Conservation (phyloP, 306 rosid genomes). For the cucumber (Cucumis sativus) region DNA sequence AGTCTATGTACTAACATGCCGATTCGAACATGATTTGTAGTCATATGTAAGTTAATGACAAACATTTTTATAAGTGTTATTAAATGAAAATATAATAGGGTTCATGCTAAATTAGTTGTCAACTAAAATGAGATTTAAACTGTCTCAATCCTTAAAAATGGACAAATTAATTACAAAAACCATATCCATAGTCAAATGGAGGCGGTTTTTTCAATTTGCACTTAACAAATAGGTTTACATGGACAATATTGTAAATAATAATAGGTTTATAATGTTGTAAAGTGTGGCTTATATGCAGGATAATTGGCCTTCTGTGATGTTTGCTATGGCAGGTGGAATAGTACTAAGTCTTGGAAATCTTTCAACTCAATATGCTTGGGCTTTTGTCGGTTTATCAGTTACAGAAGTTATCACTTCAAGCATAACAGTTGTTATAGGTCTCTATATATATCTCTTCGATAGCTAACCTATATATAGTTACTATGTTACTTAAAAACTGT, state of each 20-base stretch:
- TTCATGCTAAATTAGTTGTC: too few relatives aligned
- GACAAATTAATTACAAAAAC: too few relatives aligned
- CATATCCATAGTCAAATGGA: too few relatives aligned
- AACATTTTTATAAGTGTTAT: neutral
- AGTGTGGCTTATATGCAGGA: neutral
- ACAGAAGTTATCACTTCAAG: neutral
- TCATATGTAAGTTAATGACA: neutral
- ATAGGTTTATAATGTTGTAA: neutral
- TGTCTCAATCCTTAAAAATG: neutral
- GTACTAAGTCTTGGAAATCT: neutral
- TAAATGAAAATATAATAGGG: neutral
- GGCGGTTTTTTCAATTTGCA: too few relatives aligned
- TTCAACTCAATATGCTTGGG: constrained; percentile 1
- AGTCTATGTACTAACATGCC: neutral
- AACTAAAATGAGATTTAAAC: neutral
- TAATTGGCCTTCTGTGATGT: neutral
- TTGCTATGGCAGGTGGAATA: constrained; percentile 1
- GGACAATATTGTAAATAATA: neutral
- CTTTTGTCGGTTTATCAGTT: neutral
- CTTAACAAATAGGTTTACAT: too few relatives aligned
- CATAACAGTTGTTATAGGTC: constrained; percentile 2
- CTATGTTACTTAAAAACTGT: neutral
- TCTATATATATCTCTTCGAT: neutral
- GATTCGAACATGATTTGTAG: neutral
- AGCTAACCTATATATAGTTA: too few relatives aligned